Base-by-base conservation (phyloP, 148 eudicot species). In the Polygonum maritimum region DNA sequence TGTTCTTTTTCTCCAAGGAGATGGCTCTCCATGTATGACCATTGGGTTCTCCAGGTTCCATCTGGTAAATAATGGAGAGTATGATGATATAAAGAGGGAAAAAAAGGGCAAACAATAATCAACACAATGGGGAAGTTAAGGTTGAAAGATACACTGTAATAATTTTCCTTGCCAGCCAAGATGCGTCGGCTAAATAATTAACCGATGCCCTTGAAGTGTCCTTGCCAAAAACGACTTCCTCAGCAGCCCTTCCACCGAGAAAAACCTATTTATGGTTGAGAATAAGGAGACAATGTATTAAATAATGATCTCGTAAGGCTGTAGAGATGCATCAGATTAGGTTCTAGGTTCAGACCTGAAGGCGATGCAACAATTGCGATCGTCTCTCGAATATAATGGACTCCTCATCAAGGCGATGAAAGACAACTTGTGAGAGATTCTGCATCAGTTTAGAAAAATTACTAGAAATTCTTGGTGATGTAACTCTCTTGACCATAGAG, bases 191-290 rank as follows among this genome's bases (percentile, higher is more conserved):
- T 70, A 91, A 95, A 88, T 94, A 91, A 83, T 76, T 82, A 69
- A 94, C 93, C 31, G 98, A 94, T 73, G 95, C 98, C 79, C 62
- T 85, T 35, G 98, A 94, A 63, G 97, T 94, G 78, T 94, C 90
- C 78, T 84, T 83, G 48, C 98, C 98, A 82, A 75, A 94, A 54
- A 94, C 85, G 21, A 94, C 87, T 83, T 94, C 95, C 85, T 94
- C 98, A 51, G 98, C 98, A 82, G 98, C 98, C 81, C 98, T 89
- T 36, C 91, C 98, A 74, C 97, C 98, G 74, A 94, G 91, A n/a
- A 91, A 81, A 73, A 94, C 92, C 98, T 94, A 16, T 81, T 67
- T 70, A 38, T 41, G 36, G 48, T 60, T 54, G 45, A 67, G 38
- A 33, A 26, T 26, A 14, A 63, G 7, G 11, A 3, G 11, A 3